A percentile compares a stretch with the other conserved stretches of the same genome.
Evolutionary conservation across 1,284 basidiomycete genomes (phyloP).

Genomic region (Sanghuangporus weigelae): DNA sequence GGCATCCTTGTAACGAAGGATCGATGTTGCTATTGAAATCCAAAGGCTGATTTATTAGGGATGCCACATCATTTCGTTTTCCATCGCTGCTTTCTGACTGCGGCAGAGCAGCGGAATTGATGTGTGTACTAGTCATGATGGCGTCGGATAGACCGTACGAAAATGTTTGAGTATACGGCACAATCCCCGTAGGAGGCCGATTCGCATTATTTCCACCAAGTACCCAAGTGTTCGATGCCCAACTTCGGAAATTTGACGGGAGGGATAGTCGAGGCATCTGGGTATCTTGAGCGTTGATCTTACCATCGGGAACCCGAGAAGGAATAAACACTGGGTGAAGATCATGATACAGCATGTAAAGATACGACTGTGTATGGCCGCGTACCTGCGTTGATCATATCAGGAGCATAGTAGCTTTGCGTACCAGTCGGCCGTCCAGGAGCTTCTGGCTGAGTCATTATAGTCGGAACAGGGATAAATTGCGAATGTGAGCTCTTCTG

Average conservation of each 20-base stretch:
- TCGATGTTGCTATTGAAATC: constrained; percentile 1
- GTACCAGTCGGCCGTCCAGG: constrained; percentile 32
- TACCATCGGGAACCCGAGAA: constrained; percentile 30
- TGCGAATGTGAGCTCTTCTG: not conserved
- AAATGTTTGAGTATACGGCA: not conserved
- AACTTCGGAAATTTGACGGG: constrained; percentile 44
- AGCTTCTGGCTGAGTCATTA: constrained; percentile 28
- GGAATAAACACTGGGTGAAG: constrained; percentile 17
- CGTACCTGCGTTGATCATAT: constrained; percentile 41
- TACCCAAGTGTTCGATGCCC: constrained; percentile 31
- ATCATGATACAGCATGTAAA: constrained; percentile 17
- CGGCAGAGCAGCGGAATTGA: not conserved
- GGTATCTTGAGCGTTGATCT: constrained; percentile 28
- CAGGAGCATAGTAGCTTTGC: constrained; percentile 59
- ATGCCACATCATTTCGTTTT: not conserved
- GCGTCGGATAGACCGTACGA: constrained; percentile 8
- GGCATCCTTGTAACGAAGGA: not conserved
- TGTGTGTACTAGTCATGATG: constrained; percentile 6
- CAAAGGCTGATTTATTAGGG: not conserved
- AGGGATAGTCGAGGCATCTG: constrained; percentile 42
- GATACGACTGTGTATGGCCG: not conserved
- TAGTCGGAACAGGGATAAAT: constrained; percentile 33
- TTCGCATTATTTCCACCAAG: not conserved
- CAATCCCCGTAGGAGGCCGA: not conserved
- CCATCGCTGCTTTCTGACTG: not conserved